Base-by-base conservation (phyloP, 495 filamentous ascomycete genomes). In the Tuber borchii region DNA sequence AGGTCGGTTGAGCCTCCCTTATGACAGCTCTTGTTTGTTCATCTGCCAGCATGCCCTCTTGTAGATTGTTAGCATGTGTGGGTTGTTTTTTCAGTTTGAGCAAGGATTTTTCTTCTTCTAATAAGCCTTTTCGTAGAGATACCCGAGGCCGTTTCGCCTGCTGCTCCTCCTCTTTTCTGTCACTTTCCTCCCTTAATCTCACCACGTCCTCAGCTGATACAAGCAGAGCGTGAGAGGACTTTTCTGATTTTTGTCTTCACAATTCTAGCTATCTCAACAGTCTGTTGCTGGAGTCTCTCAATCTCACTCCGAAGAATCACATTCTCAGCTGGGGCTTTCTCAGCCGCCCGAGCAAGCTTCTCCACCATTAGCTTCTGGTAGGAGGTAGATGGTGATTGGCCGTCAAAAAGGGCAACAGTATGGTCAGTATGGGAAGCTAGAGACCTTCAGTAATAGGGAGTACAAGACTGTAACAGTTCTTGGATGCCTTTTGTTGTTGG, bases 191-290 rank as follows among this genome's bases (percentile, higher is more conserved):
- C 4, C 40, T 2, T 14, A 71, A n/a, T 10, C 22, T 1, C 7
- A 71, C 70, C 17, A 71, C 70, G 2, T 71, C 70, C 34, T 10
- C 39, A 2, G 70, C 10, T 19, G 70, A 71, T 31, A 71, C 40
- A 71, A 71, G 22, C 16, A 71, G 34, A 10, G 70, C 70, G 34
- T 71, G 70, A 71, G 22, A 71, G 40, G 42, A 71, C 70, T n/a
- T 44, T 71, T 10, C 39, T 44, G 22, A 34, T 44, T 8, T n/a
- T 42, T n/a, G 48, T n/a, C 16, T n/a, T 71, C 22, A 39, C 70
- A 22, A 31, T 45, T 45, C 43, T 39, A 19, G 70, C n/a, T 26
- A 45, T 19, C n/a, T 42, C 70, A 6, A 45, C 43, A 45, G 26
- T 14, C 34, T 44, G 42, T n/a, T 45, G 44, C 42, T 45, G 70